Percentiles rank a stretch among this genome's conserved stretches.
Conservation (phyloP, 192 early-diverging fungal genomes). For the Coemansia sp. region DNA sequence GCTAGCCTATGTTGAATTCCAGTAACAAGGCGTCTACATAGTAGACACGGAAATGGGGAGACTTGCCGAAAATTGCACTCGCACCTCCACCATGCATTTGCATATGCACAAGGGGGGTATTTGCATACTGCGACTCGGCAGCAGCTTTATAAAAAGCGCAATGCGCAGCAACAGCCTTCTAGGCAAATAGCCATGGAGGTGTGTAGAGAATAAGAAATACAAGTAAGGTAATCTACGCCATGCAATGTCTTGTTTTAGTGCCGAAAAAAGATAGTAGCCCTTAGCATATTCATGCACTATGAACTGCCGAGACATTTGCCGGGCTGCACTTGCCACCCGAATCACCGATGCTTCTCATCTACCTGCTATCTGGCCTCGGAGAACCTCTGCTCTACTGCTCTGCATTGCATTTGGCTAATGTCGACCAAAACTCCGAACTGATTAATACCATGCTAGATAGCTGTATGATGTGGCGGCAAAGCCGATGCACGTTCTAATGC, state of each 20-base stretch:
- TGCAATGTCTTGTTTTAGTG: not conserved
- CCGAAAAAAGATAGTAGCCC: not conserved
- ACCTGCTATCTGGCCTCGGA: not conserved
- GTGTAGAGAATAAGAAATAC: not conserved
- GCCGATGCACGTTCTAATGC: not conserved
- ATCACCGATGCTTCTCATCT: not conserved
- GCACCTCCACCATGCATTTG: slow-evolving; percentile 6
- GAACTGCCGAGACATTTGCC: slow-evolving; percentile 3
- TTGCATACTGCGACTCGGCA: slow-evolving; percentile 6
- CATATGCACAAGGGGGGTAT: slow-evolving; percentile 11
- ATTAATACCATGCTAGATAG: not conserved
- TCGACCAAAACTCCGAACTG: not conserved
- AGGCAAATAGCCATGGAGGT: too few species aligned
- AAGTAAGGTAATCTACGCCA: not conserved
- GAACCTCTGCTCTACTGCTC: not conserved
- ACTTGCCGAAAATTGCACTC: slow-evolving; percentile 3
- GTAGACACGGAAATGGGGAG: not conserved
- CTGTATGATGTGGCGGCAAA: not conserved
- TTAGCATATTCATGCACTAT: not conserved
- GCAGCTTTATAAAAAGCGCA: not conserved
- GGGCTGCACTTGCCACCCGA: not conserved
- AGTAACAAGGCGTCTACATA: not conserved
- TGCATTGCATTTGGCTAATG: not conserved
- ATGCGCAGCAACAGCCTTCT: not conserved
- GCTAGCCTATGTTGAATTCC: not conserved